Evolutionary conservation across 192 early-diverging fungal genomes (phyloP).

Genomic region (Backusella westeae): DNA sequence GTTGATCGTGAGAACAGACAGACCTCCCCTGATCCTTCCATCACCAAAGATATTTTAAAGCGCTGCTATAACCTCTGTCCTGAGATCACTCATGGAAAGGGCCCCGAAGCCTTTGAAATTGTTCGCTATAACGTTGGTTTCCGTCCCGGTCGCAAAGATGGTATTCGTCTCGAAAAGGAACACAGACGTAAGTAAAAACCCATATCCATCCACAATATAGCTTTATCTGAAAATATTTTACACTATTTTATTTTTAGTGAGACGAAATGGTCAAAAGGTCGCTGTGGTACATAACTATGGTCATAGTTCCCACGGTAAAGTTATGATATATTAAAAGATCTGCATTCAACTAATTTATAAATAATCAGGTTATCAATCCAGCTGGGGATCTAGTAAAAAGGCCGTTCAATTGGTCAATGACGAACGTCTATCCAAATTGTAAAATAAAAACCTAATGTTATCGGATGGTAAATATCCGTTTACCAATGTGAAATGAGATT

Average conservation of each 20-base stretch:
- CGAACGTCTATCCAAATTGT: constrained; percentile 20
- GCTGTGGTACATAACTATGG: constrained; percentile 26
- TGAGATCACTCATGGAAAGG: constrained; percentile 42
- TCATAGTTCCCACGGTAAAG: constrained; percentile 23
- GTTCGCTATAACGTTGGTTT: constrained; percentile 59
- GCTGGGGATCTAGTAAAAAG: constrained; percentile 24
- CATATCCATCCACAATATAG: not conserved
- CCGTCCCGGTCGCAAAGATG: constrained; percentile 52
- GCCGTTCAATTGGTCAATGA: constrained; percentile 11
- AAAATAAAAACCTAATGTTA: not conserved
- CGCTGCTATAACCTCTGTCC: constrained; percentile 48
- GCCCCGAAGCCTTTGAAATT: constrained; percentile 41
- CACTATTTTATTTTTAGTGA: not conserved
- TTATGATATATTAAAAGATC: not conserved
- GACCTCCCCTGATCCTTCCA: constrained; percentile 20
- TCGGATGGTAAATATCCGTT: no score
- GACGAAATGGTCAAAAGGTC: constrained; percentile 15
- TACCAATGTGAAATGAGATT: no score
- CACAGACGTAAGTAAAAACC: constrained; percentile 30
- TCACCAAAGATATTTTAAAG: constrained; percentile 42
- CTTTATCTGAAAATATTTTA: not conserved
- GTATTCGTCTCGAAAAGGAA: constrained; percentile 60
- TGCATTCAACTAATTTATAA: not conserved
- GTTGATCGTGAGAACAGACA: constrained; percentile 33
- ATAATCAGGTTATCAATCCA: constrained; percentile 23